phyloP scores from a whole-genome alignment of 495 filamentous ascomycete species.

The Aspergillus conjunctus region DNA sequence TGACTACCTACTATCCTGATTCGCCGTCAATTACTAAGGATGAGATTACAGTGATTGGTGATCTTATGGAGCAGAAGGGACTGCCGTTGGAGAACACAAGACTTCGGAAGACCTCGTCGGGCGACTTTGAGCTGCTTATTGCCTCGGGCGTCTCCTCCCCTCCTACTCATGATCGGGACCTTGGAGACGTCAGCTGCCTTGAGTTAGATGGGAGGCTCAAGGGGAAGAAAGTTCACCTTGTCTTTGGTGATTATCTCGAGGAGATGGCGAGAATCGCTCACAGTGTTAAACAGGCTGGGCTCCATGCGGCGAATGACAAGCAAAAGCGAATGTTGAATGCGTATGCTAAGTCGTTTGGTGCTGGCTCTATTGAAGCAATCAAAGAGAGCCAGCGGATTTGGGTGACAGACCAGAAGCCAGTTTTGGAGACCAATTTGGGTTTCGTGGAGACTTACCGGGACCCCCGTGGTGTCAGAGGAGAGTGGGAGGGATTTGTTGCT shows the following conservation, averaged over 20 bases:
- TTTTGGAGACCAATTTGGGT: constrained; percentile 87
- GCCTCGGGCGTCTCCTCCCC: constrained; percentile 68
- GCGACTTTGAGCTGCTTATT: constrained; percentile 79
- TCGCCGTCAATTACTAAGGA: constrained; percentile 81
- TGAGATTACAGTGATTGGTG: constrained; percentile 73
- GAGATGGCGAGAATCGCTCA: constrained; percentile 80
- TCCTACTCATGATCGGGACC: constrained; percentile 64
- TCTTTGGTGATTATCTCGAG: constrained; percentile 80
- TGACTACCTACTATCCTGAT: constrained; percentile 91
- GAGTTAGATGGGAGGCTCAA: constrained; percentile 62
- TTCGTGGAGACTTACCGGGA: constrained; percentile 98
- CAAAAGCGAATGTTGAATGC: constrained; percentile 81
- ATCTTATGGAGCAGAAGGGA: constrained; percentile 74
- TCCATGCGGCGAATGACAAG: constrained; percentile 80
- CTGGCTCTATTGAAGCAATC: constrained; percentile 83
- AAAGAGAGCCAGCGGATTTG: constrained; percentile 89
- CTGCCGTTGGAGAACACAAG: constrained; percentile 85
- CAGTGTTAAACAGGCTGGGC: constrained; percentile 69
- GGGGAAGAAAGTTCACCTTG: constrained; percentile 71
- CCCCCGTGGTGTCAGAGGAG: constrained; percentile 87
- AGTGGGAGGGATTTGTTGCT: constrained; percentile 94
- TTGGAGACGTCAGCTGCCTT: constrained; percentile 66
- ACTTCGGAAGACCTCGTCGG: constrained; percentile 69
- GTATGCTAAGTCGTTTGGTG: constrained; percentile 82
- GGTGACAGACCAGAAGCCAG: constrained; percentile 89